A percentile compares a stretch with the other conserved stretches of the same genome.
Conservation (phyloP, 768 basidiomycete genomes). For the Leccinum boreale region DNA sequence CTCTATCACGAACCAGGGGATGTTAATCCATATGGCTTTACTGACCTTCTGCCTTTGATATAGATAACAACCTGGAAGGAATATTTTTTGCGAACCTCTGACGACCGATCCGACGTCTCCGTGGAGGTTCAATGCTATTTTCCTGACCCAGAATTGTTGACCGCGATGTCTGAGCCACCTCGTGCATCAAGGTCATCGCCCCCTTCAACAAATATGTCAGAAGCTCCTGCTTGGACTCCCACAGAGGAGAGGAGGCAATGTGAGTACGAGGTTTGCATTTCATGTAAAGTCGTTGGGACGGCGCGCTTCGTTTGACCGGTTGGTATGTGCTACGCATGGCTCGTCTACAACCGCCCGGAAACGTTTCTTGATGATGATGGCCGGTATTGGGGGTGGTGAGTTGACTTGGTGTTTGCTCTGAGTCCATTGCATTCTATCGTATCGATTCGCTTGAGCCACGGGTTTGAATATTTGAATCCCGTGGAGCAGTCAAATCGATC, state of each 20-base stretch:
- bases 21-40: background rate
- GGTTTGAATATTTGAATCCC: background rate
- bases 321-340: constrained; percentile 66
- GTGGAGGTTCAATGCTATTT: background rate
- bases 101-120: background rate
- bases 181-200: constrained; percentile 3
- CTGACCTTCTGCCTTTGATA: background rate
- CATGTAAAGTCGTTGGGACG: constrained; percentile 67
- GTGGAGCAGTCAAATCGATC: background rate
- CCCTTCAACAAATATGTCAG: background rate
- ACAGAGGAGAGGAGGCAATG: constrained; percentile 1
- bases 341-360: constrained; percentile 60
- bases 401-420: background rate
- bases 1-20: background rate
- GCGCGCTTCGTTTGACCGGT: constrained; percentile 60
- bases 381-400: constrained; percentile 61
- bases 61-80: too few relatives aligned
- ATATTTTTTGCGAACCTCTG: background rate
- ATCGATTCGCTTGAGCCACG: background rate
- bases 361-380: constrained; percentile 48
- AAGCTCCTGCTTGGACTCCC: background rate
- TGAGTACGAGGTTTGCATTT: constrained; percentile 52
- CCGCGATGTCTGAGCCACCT: constrained; percentile 16
- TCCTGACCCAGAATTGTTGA: background rate
- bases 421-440: background rate